phyloP scores from a whole-genome alignment of 257 asterid species.

The Salvia splendens region DNA sequence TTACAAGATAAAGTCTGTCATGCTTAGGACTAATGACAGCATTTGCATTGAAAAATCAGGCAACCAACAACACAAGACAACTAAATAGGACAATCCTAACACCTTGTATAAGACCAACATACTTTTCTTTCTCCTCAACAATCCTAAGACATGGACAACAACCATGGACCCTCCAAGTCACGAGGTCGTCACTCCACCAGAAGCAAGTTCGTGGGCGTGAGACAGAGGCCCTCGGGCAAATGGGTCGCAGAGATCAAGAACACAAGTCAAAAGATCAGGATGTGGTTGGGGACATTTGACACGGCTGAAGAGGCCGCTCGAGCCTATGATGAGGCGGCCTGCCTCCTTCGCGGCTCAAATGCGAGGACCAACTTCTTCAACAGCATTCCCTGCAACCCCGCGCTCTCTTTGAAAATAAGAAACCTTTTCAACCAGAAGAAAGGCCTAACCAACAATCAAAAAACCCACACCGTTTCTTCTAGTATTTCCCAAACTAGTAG shows the following conservation, averaged over 20 bases:
- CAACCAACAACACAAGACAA: slow-evolving; percentile 39
- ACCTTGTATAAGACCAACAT: slow-evolving; percentile 35
- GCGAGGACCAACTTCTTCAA: slow-evolving; percentile 42
- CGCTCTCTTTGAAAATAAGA: slow-evolving; percentile 61
- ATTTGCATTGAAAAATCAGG: slow-evolving; percentile 52
- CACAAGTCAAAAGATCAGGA: slow-evolving; percentile 28
- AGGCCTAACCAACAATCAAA: slow-evolving; percentile 39
- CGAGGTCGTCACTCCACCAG: slow-evolving; percentile 33
- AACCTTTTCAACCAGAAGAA: slow-evolving; percentile 65
- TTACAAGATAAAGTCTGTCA: slow-evolving; percentile 19
- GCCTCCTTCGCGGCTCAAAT: slow-evolving; percentile 21
- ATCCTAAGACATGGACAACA: slow-evolving; percentile 1
- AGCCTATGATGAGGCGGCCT: slow-evolving; percentile 10
- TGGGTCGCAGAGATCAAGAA: slow-evolving; percentile 82
- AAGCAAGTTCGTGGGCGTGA: slow-evolving; percentile 67
- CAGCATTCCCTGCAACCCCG: slow-evolving; percentile 53
- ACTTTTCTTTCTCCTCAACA: background rate
- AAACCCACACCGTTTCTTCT: slow-evolving; percentile 24
- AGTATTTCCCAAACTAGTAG: background rate
- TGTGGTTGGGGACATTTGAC: slow-evolving; percentile 31
- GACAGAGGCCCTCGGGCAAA: slow-evolving; percentile 77
- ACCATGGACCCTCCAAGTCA: background rate
- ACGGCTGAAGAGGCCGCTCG: slow-evolving; percentile 28
- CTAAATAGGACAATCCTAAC: slow-evolving; percentile 35
- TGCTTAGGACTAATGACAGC: slow-evolving; percentile 45